Evolutionary conservation across 257 asterid species (phyloP), one percentile per base, ranked within the genome.

Genomic region (Jacaranda mimosifolia): DNA sequence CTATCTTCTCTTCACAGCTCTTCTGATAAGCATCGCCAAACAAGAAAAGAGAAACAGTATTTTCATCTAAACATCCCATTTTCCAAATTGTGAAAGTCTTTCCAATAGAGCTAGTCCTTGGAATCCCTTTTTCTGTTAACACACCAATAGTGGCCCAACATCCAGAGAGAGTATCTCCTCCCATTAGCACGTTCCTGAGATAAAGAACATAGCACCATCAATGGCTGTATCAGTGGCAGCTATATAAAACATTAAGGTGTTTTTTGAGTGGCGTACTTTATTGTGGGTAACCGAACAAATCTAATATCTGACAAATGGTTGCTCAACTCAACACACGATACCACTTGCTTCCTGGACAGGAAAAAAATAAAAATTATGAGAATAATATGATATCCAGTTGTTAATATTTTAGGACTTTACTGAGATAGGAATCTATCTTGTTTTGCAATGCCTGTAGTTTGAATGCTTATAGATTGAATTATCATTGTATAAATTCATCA

Each of bases 91-190:
- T 83, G 49, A 85, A 93, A 14, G 86, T 21, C 84, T 96, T 89
- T 72, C 99, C 99, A 21, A 93, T 91, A 55, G 99, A 90, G 85
- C 99, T 93, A 70, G 83, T 90, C 83, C 90, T 89, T n/a, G 82
- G 87, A 10, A 40, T 68, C 36, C 97, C 97, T 81, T 79, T 91
- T 84, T 89, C 98, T 9, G 73, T 83, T 82, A 93, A 77, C 79
- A 93, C 83, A 57, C 97, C 99, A 74, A 90, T 85, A 36, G 99
- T 96, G 45, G 90, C 97, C 98, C 99, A 96, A 84, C 97, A 93
- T 56, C 99, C 99, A 35, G 96, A 83, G 45, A 93, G 94, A 69
- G 94, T 85, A 75, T 91, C 97, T 60, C 97, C 97, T 60, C 97
- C 98, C 18, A 14, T 73, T 42, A 96, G 81, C 77, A 83, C 82